These are phyloP conservation scores for Aspergillus proliferans DNA, from an alignment of 2,329 filamentous ascomycete genomes.

Conservation along the genomic window DNA sequence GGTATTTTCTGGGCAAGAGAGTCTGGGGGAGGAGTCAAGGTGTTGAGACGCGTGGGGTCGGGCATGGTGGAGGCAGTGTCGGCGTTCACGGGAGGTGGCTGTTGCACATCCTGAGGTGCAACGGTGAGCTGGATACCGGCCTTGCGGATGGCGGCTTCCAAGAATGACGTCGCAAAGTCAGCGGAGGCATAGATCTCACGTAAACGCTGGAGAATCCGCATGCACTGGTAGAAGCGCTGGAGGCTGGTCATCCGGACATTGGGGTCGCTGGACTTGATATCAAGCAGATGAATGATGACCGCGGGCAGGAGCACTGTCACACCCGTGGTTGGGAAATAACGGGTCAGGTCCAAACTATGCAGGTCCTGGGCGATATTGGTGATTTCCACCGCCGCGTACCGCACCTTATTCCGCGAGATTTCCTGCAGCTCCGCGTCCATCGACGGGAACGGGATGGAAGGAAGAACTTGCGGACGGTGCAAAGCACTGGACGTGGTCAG, in stretches of 20 bases:
- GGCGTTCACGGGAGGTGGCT: slow-evolving; percentile 2
- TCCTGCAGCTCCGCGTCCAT: slow-evolving; percentile 68
- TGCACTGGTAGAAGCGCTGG: slow-evolving; percentile 81
- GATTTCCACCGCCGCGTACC: slow-evolving; percentile 76
- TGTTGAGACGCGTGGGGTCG: slow-evolving; percentile 20
- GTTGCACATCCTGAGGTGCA: slow-evolving; percentile 29
- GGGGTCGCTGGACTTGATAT: slow-evolving; percentile 77
- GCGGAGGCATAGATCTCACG: slow-evolving; percentile 87
- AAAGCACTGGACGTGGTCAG: slow-evolving; percentile 86
- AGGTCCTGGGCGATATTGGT: slow-evolving; percentile 76
- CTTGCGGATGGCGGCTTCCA: slow-evolving; percentile 87
- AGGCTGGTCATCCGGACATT: slow-evolving; percentile 67
- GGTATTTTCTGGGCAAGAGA: slow-evolving; percentile 35
- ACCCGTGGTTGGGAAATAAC: slow-evolving; percentile 78
- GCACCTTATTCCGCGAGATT: slow-evolving; percentile 73
- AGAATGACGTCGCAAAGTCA: slow-evolving; percentile 91
- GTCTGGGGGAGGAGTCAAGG: slow-evolving; percentile 38
- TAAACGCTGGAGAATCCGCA: slow-evolving; percentile 81
- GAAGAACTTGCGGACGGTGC: slow-evolving; percentile 84
- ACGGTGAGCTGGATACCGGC: slow-evolving; percentile 67
- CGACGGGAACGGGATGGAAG: slow-evolving; percentile 56
- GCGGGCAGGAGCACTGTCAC: slow-evolving; percentile 87
- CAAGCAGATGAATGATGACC: slow-evolving; percentile 87
- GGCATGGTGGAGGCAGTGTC: slow-evolving; percentile 3
- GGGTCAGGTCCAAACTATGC: slow-evolving; percentile 65